Percentiles rank a stretch among this genome's conserved stretches.
phyloP scores from a whole-genome alignment of 1,139 yeast species.

The Yamadazyma diospyri region DNA sequence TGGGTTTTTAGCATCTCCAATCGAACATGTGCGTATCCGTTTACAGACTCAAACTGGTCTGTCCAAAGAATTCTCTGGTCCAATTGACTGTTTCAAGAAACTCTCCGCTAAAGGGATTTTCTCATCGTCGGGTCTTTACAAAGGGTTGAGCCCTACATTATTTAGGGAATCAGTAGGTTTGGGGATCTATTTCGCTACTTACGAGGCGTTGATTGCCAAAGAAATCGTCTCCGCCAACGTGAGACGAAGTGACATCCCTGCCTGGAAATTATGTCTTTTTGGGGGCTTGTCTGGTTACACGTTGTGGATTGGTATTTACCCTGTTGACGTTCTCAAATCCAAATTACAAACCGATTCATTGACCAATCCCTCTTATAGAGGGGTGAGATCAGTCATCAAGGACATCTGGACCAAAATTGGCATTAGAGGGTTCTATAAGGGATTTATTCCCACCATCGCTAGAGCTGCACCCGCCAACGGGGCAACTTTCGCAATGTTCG shows the following conservation, averaged over 20 bases:
- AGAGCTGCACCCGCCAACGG: slow-evolving; percentile 98
- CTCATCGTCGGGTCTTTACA: slow-evolving; percentile 53
- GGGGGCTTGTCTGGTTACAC: slow-evolving; percentile 88
- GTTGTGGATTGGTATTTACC: slow-evolving; percentile 79
- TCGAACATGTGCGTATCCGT: slow-evolving; percentile 89
- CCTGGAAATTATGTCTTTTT: slow-evolving; percentile 74
- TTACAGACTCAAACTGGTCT: slow-evolving; percentile 74
- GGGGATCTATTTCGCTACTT: slow-evolving; percentile 85
- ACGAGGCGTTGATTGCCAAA: slow-evolving; percentile 74
- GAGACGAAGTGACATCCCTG: slow-evolving; percentile 47
- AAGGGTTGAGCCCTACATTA: slow-evolving; percentile 78
- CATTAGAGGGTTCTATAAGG: slow-evolving; percentile 74
- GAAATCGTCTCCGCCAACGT: slow-evolving; percentile 44
- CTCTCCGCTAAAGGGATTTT: slow-evolving; percentile 46
- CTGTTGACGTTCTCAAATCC: slow-evolving; percentile 82
- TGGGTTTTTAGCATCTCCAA: slow-evolving; percentile 84
- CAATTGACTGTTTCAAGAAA: slow-evolving; percentile 71
- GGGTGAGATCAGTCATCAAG: slow-evolving; percentile 52
- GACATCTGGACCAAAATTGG: slow-evolving; percentile 58
- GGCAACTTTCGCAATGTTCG: slow-evolving; percentile 91
- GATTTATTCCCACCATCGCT: slow-evolving; percentile 83
- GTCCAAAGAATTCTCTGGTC: slow-evolving; percentile 58
- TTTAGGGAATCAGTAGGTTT: slow-evolving; percentile 82
- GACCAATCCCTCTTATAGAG: slow-evolving; percentile 43
- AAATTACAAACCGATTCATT: slow-evolving; percentile 81